Evolutionary conservation across 208 protist species (phyloP), one percentile per base, ranked within the genome.

Genomic region (Plasmodiophora brassicae): DNA sequence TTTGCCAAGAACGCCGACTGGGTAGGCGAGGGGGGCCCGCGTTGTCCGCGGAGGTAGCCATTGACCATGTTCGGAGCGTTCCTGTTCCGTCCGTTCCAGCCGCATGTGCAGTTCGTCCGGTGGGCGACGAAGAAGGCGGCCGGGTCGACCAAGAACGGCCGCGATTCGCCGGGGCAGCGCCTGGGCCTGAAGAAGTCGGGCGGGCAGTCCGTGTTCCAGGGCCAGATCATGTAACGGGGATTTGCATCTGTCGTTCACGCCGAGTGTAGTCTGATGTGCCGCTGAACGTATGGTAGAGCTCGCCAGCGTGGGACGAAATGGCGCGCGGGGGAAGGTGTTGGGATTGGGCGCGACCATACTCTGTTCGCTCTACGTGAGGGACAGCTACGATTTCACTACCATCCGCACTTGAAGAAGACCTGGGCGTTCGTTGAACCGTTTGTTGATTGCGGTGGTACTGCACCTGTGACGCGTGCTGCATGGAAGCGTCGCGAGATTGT

Each of bases 111-210:
- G n/a, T 78, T 78, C 41, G 65, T 78, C 41, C 65, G 65, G 20
- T 89, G 43, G 45, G 89, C 89, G 43, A 83, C 41, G 25, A 90
- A 90, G 46, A 90, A 90, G 60, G 89, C 85, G 36, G 60, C 43
- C 8, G 87, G 87, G 10, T 87, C 87, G 35, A 87, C 89, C 36
- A 85, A 90, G 87, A 90, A 90, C 60, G 87, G 86, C 32, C 87
- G 89, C 0, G 32, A 90, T 39, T 90, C 89, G 22, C 32, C 85
- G 1, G 85, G 85, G 0, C 20, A 90, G 86, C 84, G 89, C 35
- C 89, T 90, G 38, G 89, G 89, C 1, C 36, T 89, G 20, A 90
- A 90, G 87, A 46, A 78, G n/a, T 38, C 14, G 10, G 65, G 65
- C 5, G 65, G 65, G 5, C 65, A 78, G 41, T 78, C 65, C 41